Conservation (phyloP, 371 early-diverging fungal species). For the Gilbertella persicaria region DNA sequence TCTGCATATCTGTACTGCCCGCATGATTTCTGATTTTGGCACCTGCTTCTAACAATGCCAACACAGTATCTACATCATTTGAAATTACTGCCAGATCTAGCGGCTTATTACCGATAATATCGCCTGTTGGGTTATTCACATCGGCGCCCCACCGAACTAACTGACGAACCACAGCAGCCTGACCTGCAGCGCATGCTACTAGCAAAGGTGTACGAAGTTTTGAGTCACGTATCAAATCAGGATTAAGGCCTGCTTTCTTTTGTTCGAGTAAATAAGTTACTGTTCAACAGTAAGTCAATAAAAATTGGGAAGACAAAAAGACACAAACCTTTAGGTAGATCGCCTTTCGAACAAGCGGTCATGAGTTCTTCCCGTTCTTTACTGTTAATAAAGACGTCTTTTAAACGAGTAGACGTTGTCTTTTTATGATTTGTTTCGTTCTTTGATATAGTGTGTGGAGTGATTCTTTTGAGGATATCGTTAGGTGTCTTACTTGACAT, state of each 20-base stretch:
- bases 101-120: conserved; percentile 51
- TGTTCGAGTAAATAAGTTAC: conserved; percentile 32
- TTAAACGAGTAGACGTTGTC: conserved; percentile 22
- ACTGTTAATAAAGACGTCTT: conserved; percentile 34
- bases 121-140: conserved; percentile 49
- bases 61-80: conserved; percentile 45
- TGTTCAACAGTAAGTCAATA: not conserved
- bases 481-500: conserved; percentile 31
- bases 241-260: conserved; percentile 32
- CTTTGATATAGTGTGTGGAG: conserved; percentile 6
- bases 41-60: conserved; percentile 45
- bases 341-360: conserved; percentile 42
- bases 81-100: conserved; percentile 50
- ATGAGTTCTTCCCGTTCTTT: conserved; percentile 44
- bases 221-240: conserved; percentile 46
- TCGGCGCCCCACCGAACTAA: conserved; percentile 43
- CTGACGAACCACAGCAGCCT: conserved; percentile 36
- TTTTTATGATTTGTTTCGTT: conserved; percentile 2
- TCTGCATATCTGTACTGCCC: conserved; percentile 8
- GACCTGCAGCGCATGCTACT: conserved; percentile 50
- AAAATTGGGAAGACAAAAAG: no score
- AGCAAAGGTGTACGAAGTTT: conserved; percentile 49
- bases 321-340: conserved; percentile 43
- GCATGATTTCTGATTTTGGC: not conserved
- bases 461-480: conserved; percentile 2